Percentiles rank a stretch among this genome's conserved stretches.
Conservation (phyloP, 306 rosid species). For the Malus sylvestris region DNA sequence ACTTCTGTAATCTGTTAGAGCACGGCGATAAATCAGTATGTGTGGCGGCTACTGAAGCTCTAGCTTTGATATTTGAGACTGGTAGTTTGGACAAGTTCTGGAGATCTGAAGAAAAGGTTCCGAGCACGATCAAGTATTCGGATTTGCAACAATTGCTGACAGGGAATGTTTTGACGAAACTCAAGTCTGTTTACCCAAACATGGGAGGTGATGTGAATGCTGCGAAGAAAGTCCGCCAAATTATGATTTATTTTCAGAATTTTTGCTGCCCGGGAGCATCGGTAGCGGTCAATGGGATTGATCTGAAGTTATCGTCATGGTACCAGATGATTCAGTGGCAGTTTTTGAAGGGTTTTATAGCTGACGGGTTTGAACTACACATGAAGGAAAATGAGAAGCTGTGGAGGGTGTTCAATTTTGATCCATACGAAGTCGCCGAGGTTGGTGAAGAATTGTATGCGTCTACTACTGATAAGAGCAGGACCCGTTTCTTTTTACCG, state of each 20-base stretch:
- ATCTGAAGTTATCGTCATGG: conserved; percentile 16
- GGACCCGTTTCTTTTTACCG: background rate
- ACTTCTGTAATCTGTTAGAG: conserved; percentile 10
- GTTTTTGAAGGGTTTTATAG: conserved; percentile 3
- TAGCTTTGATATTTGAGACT: conserved; percentile 19
- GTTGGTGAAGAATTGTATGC: conserved; percentile 8
- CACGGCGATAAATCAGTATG: conserved; percentile 4
- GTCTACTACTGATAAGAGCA: conserved; percentile 7
- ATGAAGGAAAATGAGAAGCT: conserved; percentile 19
- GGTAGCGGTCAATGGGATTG: background rate
- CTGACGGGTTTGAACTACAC: background rate
- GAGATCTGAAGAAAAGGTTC: background rate
- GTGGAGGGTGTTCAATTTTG: conserved; percentile 8
- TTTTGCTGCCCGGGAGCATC: conserved; percentile 4
- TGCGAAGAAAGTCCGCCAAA: background rate
- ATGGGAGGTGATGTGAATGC: background rate
- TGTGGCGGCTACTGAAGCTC: conserved; percentile 15
- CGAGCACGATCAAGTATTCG: background rate
- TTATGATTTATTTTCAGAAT: background rate
- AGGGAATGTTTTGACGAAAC: background rate
- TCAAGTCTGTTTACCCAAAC: background rate
- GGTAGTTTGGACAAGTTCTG: conserved; percentile 20
- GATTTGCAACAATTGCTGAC: background rate
- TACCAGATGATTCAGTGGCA: conserved; percentile 14
- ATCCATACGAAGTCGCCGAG: background rate